These are phyloP conservation scores for Pseudonectria buxi DNA, from an alignment of 2,329 filamentous ascomycete species.

Conservation along the genomic window DNA sequence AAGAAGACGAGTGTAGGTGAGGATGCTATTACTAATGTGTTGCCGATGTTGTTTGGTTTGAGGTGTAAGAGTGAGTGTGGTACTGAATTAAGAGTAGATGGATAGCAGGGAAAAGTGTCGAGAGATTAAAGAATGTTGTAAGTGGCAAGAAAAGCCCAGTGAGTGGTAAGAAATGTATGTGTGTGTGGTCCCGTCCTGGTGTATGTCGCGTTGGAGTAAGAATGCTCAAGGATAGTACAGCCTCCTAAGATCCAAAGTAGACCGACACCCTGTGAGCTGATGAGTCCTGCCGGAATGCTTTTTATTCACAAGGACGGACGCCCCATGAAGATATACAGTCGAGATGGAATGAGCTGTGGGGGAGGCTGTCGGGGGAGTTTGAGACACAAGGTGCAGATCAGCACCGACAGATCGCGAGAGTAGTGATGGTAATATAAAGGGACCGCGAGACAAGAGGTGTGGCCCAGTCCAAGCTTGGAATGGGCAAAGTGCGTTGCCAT, in stretches of 20 bases:
- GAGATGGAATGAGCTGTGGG: constrained; percentile 31
- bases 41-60: constrained; percentile 1
- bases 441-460: constrained; percentile 29
- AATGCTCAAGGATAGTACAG: constrained; percentile 10
- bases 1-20: constrained; percentile 4
- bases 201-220: constrained; percentile 9
- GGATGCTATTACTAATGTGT: too few relatives aligned
- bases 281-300: constrained; percentile 30
- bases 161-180: constrained; percentile 1
- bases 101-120: constrained; percentile 3
- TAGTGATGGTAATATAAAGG: constrained; percentile 23
- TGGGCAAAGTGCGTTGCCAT: constrained; percentile 9
- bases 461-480: constrained; percentile 28
- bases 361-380: constrained; percentile 23
- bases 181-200: constrained; percentile 4
- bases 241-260: constrained; percentile 11
- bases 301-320: constrained; percentile 27
- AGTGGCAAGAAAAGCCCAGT: background rate
- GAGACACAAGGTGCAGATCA: constrained; percentile 33
- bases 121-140: constrained; percentile 4
- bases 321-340: constrained; percentile 36
- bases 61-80: background rate
- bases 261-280: constrained; percentile 7
- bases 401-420: constrained; percentile 25
- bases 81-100: constrained; percentile 4